Evolutionary conservation across 2,329 filamentous ascomycete species (phyloP).

Genomic region (Pseudogymnoascus pannorum): DNA sequence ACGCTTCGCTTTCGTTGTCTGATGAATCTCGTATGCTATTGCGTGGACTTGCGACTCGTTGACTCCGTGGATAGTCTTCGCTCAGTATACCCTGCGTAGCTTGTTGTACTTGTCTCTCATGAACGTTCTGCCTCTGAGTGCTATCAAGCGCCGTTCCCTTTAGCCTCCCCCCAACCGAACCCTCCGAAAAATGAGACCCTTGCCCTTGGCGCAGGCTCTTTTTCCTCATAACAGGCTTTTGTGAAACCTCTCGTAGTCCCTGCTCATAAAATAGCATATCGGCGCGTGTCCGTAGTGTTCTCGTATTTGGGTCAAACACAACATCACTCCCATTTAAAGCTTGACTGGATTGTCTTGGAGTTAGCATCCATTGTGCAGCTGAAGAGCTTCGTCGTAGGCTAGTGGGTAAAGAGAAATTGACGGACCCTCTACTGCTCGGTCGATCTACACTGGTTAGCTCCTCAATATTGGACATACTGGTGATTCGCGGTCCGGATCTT

Average conservation of each 20-base stretch:
- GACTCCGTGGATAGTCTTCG: background rate
- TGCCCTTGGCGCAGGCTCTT: slow-evolving; percentile 29
- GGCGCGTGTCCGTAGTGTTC: slow-evolving; percentile 49
- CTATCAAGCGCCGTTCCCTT: slow-evolving; percentile 41
- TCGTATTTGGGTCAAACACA: slow-evolving; percentile 59
- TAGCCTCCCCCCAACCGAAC: slow-evolving; percentile 45
- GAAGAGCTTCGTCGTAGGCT: slow-evolving; percentile 24
- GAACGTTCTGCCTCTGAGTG: background rate
- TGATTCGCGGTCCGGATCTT: slow-evolving; percentile 12
- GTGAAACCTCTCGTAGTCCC: slow-evolving; percentile 33
- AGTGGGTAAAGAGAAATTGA: slow-evolving; percentile 50
- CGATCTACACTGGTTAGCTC: slow-evolving; percentile 36
- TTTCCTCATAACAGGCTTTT: slow-evolving; percentile 34
- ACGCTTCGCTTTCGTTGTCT: slow-evolving; percentile 25
- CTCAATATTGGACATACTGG: slow-evolving; percentile 28
- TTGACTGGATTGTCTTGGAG: slow-evolving; percentile 22
- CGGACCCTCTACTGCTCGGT: slow-evolving; percentile 35
- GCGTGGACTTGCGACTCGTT: slow-evolving; percentile 4
- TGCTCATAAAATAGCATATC: slow-evolving; percentile 39
- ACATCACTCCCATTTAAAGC: slow-evolving; percentile 36
- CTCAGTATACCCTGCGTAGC: background rate
- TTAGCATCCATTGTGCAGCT: slow-evolving; percentile 26
- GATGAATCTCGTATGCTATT: slow-evolving; percentile 18
- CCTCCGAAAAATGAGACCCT: slow-evolving; percentile 38
- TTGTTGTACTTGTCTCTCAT: background rate